A percentile compares a stretch with the other conserved stretches of the same genome.
phyloP scores from a whole-genome alignment of 208 protist genomes.

The Strigomonas culicis region DNA sequence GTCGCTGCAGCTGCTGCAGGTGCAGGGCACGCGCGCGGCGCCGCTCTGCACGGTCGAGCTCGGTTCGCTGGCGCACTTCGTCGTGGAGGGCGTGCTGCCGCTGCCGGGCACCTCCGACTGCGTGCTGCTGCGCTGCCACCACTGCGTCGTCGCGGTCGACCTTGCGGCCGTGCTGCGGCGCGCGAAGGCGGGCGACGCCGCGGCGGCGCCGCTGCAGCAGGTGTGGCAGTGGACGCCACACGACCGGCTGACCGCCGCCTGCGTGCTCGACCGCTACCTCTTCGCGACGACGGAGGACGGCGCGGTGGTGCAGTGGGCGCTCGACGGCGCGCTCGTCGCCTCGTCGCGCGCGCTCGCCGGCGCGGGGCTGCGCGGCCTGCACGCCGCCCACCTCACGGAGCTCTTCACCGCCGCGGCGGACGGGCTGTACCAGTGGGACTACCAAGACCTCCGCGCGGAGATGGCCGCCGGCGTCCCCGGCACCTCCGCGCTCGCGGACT shows the following conservation, averaged over 20 bases:
- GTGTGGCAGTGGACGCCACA: too few relatives aligned
- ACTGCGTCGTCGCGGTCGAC: neutral
- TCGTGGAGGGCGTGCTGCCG: neutral
- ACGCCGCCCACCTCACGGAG: neutral
- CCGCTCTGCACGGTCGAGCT: neutral
- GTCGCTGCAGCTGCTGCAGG: neutral
- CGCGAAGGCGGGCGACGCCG: too few relatives aligned
- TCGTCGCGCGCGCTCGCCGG: neutral
- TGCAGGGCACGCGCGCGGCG: neutral
- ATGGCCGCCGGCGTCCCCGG: neutral
- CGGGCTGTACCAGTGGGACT: neutral
- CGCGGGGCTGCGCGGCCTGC: neutral
- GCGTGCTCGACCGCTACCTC: neutral
- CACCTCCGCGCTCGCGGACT: slow-evolving; percentile 5
- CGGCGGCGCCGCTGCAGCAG: too few relatives aligned
- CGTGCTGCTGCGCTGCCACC: slow-evolving; percentile 4
- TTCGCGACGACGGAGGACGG: neutral
- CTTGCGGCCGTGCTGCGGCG: neutral
- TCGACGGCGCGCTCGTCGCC: neutral
- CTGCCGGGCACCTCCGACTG: neutral
- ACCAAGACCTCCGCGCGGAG: neutral
- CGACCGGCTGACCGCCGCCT: too few relatives aligned
- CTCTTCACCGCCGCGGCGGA: neutral
- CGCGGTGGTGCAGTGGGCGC: slow-evolving; percentile 2
- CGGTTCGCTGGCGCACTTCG: neutral